Evolutionary conservation across 106 monocot genomes (phyloP).

Genomic region (Posidonia australis): DNA sequence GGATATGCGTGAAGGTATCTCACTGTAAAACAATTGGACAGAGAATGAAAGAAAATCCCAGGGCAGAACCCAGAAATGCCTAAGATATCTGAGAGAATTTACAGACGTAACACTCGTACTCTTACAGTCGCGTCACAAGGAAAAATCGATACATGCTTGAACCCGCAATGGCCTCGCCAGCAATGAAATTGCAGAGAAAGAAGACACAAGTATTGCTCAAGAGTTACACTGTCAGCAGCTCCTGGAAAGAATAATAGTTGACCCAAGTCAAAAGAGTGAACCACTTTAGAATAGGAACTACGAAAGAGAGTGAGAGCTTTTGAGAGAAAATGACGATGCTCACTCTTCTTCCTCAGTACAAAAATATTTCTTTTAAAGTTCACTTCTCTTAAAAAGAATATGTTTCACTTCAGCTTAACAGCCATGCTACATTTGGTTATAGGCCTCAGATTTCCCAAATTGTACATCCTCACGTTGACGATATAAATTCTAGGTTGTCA

Average conservation of each 20-base stretch:
- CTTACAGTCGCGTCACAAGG: background rate
- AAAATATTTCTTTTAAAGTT: too few species aligned
- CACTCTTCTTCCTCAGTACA: too few species aligned
- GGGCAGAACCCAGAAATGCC: too few species aligned
- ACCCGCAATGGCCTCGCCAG: background rate
- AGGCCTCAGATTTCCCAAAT: too few species aligned
- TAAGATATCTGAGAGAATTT: background rate
- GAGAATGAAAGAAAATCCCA: background rate
- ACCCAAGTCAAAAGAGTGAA: background rate
- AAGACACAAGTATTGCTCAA: background rate
- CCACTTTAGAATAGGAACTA: background rate
- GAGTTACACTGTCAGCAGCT: slow-evolving; percentile 2
- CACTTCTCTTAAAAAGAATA: too few species aligned
- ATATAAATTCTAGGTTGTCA: background rate
- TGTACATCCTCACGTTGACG: too few species aligned
- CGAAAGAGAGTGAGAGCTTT: too few species aligned
- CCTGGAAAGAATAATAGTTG: background rate
- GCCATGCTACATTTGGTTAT: too few species aligned
- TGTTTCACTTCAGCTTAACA: too few species aligned
- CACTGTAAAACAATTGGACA: background rate
- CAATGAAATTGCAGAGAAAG: background rate
- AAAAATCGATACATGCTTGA: background rate
- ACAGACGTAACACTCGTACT: background rate
- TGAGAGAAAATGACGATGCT: too few species aligned
- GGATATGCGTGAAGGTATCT: background rate